Conservation (phyloP, 2,329 filamentous ascomycete genomes). For the Aspergillus brunneoviolaceus region DNA sequence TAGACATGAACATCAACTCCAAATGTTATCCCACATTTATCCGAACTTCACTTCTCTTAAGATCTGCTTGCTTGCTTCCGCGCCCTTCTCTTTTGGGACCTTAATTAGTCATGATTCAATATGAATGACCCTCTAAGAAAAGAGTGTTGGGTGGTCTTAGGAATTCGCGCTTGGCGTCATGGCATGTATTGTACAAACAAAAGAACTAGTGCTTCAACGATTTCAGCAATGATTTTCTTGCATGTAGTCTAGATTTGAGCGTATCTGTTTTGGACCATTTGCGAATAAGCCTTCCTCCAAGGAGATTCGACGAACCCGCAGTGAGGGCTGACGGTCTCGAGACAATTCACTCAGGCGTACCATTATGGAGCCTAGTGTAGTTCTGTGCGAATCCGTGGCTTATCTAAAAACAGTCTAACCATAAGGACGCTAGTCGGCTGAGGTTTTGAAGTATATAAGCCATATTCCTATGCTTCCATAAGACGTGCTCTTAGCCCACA, state of each 20-base stretch:
- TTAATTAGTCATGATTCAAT: background rate
- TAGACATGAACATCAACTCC: constrained; percentile 16
- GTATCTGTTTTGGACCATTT: background rate
- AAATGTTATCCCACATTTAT: background rate
- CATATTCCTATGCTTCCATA: background rate
- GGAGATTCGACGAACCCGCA: too few relatives aligned
- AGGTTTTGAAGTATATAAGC: background rate
- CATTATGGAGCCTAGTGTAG: background rate
- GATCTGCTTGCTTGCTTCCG: background rate
- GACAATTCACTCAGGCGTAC: background rate
- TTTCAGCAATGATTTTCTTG: background rate
- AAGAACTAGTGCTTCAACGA: background rate
- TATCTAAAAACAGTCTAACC: background rate
- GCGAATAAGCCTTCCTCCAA: background rate
- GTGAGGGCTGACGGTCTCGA: too few relatives aligned
- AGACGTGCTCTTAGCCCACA: background rate
- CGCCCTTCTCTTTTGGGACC: background rate
- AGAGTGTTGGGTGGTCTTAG: background rate
- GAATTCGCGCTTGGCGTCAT: background rate
- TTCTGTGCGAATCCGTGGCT: background rate
- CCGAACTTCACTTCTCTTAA: background rate
- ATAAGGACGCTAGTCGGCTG: background rate
- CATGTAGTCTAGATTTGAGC: background rate
- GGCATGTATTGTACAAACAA: background rate
- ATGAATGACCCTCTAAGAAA: background rate